Evolutionary conservation across 2,329 filamentous ascomycete genomes (phyloP).

Genomic region (Sporothrix mexicana): DNA sequence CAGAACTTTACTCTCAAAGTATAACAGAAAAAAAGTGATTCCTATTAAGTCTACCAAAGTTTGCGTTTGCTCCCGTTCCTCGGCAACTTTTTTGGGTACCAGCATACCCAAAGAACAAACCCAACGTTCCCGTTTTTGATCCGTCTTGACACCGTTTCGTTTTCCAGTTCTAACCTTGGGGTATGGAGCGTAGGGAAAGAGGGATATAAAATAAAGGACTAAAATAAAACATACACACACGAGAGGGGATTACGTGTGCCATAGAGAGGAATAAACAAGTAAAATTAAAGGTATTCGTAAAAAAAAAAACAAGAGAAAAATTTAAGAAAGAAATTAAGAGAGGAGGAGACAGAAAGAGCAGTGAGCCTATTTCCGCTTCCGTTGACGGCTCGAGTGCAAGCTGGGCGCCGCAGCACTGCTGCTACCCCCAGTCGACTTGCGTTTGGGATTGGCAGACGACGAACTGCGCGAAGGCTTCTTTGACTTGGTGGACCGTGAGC

Average conservation of each 20-base stretch:
- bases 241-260: neutral
- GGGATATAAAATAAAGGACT: conserved; percentile 24
- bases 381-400: conserved; percentile 32
- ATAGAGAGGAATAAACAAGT: neutral
- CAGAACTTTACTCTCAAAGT: neutral
- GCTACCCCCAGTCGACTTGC: conserved; percentile 31
- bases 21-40: conserved; percentile 2
- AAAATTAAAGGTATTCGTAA: conserved; percentile 28
- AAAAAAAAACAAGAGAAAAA: conserved; percentile 15
- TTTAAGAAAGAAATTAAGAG: neutral
- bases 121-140: neutral
- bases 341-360: neutral
- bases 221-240: conserved; percentile 10
- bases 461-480: conserved; percentile 35
- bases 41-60: conserved; percentile 23
- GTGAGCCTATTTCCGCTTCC: conserved; percentile 33
- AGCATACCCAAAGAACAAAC: conserved; percentile 16
- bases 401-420: conserved; percentile 10
- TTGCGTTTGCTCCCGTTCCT: conserved; percentile 27
- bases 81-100: conserved; percentile 6
- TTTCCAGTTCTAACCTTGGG: conserved; percentile 31
- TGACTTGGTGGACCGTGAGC: conserved; percentile 38
- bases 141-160: conserved; percentile 30
- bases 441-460: conserved; percentile 31
- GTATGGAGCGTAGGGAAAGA: conserved; percentile 23